Evolutionary conservation across 129 eudicot species (phyloP), one percentile per base, ranked within the genome.

Genomic region (Flaveria bidentis): DNA sequence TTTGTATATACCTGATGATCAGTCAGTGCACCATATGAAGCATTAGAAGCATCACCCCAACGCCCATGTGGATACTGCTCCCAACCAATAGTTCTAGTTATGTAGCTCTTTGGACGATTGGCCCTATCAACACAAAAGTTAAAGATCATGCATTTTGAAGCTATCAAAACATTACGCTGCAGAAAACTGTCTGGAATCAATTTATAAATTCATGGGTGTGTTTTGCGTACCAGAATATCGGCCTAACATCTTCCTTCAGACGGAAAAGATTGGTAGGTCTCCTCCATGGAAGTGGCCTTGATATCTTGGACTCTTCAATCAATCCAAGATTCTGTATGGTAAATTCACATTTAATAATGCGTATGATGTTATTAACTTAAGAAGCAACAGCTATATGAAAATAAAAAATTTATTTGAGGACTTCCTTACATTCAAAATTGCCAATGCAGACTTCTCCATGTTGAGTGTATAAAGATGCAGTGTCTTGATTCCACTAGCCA

Each of bases 91-190:
- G 98, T 94, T 72, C 98, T 87, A 22, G 96, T 85, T 53, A 91
- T 88, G 85, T 94, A 94, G 81, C 98, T 94, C 83, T 94, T 94
- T 44, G 98, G 98, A 84, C 98, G 97, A 78, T 94, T 94, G 50
- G 96, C 98, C 98, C 98, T 94, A 69, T 39, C 47, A 82, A 60
- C 77, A 82, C 11, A 62, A 6, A 51, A 30, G 18, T 57, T 0
- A 75, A 1, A 78, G 6, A 50, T 74, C 52, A 53, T 69, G 51
- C 5, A 69, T 33, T 68, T 36, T 53, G 46, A 60, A 51, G 55
- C 44, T 4, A n/a, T 30, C 13, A 61, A 41, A 76, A 61, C 41
- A 16, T 13, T 17, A 61, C 44, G 28, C 15, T 63, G 22, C 46
- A 63, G 23, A 30, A 60, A 14, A n/a, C n/a, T 53, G 76, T 66